Evolutionary conservation across 441 rosid species (phyloP).

Genomic region (Adansonia grandidieri): DNA sequence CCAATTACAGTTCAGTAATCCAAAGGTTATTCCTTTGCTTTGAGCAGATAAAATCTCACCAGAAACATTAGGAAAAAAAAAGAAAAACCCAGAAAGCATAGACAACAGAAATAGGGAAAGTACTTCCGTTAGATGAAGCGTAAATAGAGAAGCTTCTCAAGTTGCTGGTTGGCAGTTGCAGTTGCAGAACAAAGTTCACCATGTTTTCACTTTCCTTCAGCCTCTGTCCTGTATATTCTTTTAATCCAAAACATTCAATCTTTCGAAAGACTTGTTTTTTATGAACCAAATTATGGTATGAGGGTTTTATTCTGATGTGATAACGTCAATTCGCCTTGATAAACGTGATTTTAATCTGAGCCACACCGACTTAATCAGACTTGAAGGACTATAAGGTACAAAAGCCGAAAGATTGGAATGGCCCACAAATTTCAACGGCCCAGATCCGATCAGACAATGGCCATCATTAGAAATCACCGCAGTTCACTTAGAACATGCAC

Average conservation of each 20-base stretch:
- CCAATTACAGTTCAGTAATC: neutral
- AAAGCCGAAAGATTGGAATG: neutral
- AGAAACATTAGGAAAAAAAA: neutral
- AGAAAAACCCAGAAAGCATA: neutral
- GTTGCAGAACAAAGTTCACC: slow-evolving; percentile 57
- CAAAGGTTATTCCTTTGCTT: neutral
- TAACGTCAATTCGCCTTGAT: no score
- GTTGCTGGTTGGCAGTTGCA: slow-evolving; percentile 42
- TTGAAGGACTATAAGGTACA: neutral
- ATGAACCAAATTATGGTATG: neutral
- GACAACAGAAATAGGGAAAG: no score
- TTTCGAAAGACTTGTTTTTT: neutral
- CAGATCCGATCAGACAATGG: no score
- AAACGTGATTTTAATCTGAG: slow-evolving; percentile 10
- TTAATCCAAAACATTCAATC: neutral
- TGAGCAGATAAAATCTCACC: neutral
- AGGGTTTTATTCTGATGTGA: no score
- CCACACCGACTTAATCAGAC: neutral
- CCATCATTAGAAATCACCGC: no score
- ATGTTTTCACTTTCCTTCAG: slow-evolving; percentile 29
- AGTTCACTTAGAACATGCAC: no score
- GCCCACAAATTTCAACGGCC: slow-evolving; percentile 55
- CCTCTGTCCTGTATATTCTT: neutral
- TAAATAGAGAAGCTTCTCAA: slow-evolving; percentile 42
- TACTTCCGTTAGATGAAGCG: slow-evolving; percentile 65